Percentiles rank a stretch among this genome's conserved stretches.
phyloP scores from a whole-genome alignment of 2,329 filamentous ascomycete genomes.

The Mollisiaceae sp. region DNA sequence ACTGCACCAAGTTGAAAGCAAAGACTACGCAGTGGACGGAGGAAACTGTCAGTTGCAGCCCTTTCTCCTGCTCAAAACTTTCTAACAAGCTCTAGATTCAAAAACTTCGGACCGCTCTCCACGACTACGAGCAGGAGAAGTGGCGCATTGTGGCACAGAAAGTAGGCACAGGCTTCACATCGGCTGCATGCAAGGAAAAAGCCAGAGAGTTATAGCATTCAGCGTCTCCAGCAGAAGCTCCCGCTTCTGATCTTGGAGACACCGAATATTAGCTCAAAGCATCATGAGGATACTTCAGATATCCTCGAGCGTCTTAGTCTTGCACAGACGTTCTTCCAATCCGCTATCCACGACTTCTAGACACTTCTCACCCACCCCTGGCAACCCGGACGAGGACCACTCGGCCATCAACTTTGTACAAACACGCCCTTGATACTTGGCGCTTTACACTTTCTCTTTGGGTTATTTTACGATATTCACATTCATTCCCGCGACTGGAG shows the following conservation, averaged over 20 bases:
- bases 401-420: conserved; percentile 20
- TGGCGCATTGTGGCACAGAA: conserved; percentile 93
- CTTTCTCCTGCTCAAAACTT: neutral
- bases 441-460: neutral
- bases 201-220: conserved; percentile 45
- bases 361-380: conserved; percentile 12
- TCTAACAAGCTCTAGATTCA: conserved; percentile 61
- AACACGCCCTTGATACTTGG: conserved; percentile 3
- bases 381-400: conserved; percentile 26
- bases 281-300: conserved; percentile 28
- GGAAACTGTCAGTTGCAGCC: conserved; percentile 73
- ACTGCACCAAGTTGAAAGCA: conserved; percentile 93
- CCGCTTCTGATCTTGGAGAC: conserved; percentile 44
- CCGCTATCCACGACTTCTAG: conserved; percentile 27
- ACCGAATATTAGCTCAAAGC: conserved; percentile 40
- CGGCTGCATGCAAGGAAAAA: conserved; percentile 79
- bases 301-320: conserved; percentile 28
- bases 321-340: conserved; percentile 31
- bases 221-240: conserved; percentile 43
- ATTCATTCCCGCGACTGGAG: conserved; percentile 33
- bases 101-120: conserved; percentile 76
- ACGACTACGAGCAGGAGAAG: conserved; percentile 88
- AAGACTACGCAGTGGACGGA: conserved; percentile 94
- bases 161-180: conserved; percentile 87
- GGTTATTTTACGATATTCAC: conserved; percentile 15